These are phyloP conservation scores for Nicotiana knightiana DNA, from an alignment of 257 asterid genomes.

Conservation along the genomic window DNA sequence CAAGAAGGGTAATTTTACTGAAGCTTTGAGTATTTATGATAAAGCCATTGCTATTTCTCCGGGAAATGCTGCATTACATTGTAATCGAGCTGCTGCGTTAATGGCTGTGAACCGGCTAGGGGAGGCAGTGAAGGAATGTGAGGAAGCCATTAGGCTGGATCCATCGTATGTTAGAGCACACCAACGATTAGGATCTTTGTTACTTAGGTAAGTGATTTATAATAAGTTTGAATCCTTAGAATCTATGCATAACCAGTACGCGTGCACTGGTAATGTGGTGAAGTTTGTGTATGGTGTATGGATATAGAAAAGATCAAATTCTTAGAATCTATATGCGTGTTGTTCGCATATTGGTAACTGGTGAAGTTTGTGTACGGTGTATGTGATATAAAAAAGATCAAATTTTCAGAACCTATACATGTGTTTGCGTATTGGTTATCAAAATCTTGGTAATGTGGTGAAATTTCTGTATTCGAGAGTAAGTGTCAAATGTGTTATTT, in stretches of 20 bases:
- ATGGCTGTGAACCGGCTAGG: conserved; percentile 41
- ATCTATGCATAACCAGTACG: not conserved
- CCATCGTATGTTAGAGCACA: conserved; percentile 64
- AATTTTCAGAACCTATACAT: too few relatives aligned
- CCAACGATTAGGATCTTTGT: conserved; percentile 62
- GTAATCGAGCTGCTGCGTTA: conserved; percentile 57
- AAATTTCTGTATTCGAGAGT: not conserved
- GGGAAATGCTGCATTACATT: conserved; percentile 43
- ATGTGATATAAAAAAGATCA: too few relatives aligned
- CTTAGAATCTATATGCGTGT: too few relatives aligned
- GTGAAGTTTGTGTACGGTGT: too few relatives aligned
- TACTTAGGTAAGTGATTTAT: conserved; percentile 45
- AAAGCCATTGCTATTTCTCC: conserved; percentile 55
- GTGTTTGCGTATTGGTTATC: not conserved
- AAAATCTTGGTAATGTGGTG: not conserved
- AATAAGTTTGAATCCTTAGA: conserved; percentile 19
- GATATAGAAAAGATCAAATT: too few relatives aligned
- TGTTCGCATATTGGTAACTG: too few relatives aligned
- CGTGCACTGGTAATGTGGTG: not conserved
- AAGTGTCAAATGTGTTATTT: not conserved
- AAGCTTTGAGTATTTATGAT: conserved; percentile 59
- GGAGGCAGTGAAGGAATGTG: conserved; percentile 64
- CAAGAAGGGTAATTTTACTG: conserved; percentile 49
- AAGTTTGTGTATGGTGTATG: too few relatives aligned
- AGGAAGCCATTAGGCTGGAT: conserved; percentile 60